Evolutionary conservation across 2,329 filamentous ascomycete genomes (phyloP).

Genomic region (Drechslerella coelobrocha): DNA sequence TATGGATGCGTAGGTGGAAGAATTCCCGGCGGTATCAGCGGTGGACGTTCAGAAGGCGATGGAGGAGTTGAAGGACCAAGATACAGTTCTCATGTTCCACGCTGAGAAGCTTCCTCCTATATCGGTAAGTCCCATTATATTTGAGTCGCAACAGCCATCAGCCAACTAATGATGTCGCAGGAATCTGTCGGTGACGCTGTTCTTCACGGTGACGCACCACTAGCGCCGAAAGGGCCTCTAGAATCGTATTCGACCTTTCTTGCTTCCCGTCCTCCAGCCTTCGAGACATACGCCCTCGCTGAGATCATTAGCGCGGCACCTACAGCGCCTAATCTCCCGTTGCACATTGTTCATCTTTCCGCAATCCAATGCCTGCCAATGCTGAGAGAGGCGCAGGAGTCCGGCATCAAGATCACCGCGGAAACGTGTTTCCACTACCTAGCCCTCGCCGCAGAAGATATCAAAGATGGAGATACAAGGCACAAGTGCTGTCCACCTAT

Average conservation of each 20-base stretch:
- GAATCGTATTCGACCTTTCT: constrained; percentile 89
- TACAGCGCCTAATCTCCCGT: constrained; percentile 77
- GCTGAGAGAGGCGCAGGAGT: constrained; percentile 73
- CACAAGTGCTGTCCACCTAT: constrained; percentile 97
- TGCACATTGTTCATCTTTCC: constrained; percentile 93
- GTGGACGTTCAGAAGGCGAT: constrained; percentile 81
- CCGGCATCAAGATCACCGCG: constrained; percentile 84
- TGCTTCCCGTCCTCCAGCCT: constrained; percentile 82
- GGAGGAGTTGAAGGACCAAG: constrained; percentile 70
- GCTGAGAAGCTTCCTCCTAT: constrained; percentile 97
- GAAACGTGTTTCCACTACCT: constrained; percentile 98
- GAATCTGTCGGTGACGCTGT: constrained; percentile 80
- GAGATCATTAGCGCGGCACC: constrained; percentile 83
- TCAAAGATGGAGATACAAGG: constrained; percentile 82
- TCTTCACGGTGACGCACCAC: constrained; percentile 71
- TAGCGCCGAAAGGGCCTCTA: constrained; percentile 73
- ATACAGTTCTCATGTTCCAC: constrained; percentile 98
- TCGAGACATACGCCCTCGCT: constrained; percentile 89
- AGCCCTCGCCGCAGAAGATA: constrained; percentile 79
- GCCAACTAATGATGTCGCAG: constrained; percentile 10
- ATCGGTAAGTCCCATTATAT: constrained; percentile 57
- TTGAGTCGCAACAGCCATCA: background rate
- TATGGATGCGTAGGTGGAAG: constrained; percentile 71
- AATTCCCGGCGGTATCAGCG: constrained; percentile 89
- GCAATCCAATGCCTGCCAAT: constrained; percentile 87